Conservation (phyloP, 495 filamentous ascomycete species). For the Penicillium subrubescens region DNA sequence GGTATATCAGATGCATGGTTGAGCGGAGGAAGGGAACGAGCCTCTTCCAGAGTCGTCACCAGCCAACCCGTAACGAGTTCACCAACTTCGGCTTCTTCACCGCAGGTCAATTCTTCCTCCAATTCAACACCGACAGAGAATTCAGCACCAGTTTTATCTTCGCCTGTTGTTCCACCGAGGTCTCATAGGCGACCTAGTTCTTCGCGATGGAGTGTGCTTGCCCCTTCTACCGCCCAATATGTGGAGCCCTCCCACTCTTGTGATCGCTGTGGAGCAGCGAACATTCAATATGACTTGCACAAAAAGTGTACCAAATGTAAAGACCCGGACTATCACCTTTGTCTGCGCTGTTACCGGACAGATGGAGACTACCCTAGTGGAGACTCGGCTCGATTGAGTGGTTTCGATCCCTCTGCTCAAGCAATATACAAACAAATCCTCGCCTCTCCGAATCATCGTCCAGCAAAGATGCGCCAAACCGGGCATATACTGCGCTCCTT, state of each 20-base stretch:
- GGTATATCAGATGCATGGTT: conserved; percentile 36
- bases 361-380: conserved; percentile 78
- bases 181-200: conserved; percentile 37
- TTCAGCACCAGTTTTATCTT: conserved; percentile 12
- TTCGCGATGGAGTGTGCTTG: conserved; percentile 34
- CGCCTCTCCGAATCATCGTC: conserved; percentile 45
- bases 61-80: conserved; percentile 27
- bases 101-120: conserved; percentile 1
- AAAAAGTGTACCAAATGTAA: conserved; percentile 73
- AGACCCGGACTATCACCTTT: conserved; percentile 73
- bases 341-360: conserved; percentile 72
- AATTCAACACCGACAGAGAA: conserved; percentile 15
- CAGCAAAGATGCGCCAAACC: conserved; percentile 41
- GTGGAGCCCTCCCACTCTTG: conserved; percentile 74
- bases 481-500: conserved; percentile 70
- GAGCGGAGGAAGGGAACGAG: conserved; percentile 32
- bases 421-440: conserved; percentile 53
- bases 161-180: conserved; percentile 25
- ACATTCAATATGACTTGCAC: conserved; percentile 82
- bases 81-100: conserved; percentile 18
- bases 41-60: conserved; percentile 20
- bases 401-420: conserved; percentile 68
- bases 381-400: conserved; percentile 39
- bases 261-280: conserved; percentile 60
- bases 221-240: conserved; percentile 50